These are phyloP conservation scores for Nepenthes alata DNA, from an alignment of 179 eudicot genomes.

Conservation along the genomic window DNA sequence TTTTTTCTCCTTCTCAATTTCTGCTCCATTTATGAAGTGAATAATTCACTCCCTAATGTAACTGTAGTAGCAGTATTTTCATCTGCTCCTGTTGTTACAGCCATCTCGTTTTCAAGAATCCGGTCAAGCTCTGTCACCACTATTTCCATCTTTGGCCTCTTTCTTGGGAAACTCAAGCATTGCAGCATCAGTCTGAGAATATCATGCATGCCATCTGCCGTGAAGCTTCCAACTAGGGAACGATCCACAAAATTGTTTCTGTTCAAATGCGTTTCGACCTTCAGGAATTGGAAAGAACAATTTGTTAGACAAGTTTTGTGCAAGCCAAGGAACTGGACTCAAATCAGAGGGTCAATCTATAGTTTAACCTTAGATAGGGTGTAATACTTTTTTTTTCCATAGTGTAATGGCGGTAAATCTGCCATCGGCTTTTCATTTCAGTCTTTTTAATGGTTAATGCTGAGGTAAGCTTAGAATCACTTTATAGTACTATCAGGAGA, in stretches of 20 bases:
- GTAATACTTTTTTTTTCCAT: no score
- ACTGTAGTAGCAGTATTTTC: conserved; percentile 24
- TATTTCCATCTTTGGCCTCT: conserved; percentile 28
- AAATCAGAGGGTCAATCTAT: no score
- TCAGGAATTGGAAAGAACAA: not conserved
- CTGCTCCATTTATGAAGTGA: conserved; percentile 2
- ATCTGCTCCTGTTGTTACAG: conserved; percentile 24
- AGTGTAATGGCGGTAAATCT: no score
- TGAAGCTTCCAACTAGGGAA: conserved; percentile 27
- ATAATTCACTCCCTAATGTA: conserved; percentile 29
- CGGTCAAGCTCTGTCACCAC: conserved; percentile 24
- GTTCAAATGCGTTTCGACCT: conserved; percentile 19
- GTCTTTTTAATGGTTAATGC: no score
- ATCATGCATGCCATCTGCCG: conserved; percentile 29
- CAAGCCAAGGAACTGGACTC: no score
- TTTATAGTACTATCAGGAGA: no score
- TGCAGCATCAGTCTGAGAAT: conserved; percentile 19
- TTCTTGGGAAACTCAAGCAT: conserved; percentile 28
- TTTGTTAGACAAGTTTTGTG: no score
- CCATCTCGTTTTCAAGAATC: conserved; percentile 30
- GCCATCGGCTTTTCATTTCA: no score
- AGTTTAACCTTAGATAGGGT: no score
- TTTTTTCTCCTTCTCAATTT: no score
- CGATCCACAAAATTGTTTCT: conserved; percentile 25
- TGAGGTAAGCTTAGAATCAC: no score